Evolutionary conservation across 202 grass and related monocot genomes (phyloP).

Genomic region (Zoysia matrella): DNA sequence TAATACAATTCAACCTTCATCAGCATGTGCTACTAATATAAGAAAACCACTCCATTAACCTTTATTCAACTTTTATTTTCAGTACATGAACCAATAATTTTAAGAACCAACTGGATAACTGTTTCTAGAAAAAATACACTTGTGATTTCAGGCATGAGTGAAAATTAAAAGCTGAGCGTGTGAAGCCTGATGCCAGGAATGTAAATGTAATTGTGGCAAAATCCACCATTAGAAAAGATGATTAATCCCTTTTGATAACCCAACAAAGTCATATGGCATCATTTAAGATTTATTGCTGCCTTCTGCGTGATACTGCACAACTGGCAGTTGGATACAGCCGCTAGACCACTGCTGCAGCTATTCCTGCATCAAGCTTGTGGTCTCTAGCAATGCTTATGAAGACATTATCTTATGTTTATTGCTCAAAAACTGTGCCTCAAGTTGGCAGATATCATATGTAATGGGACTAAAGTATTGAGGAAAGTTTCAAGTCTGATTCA

Average conservation of each 20-base stretch:
- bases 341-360: not conserved
- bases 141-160: not conserved
- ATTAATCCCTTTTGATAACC: not conserved
- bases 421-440: not conserved
- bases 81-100: not conserved
- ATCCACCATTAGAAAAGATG: conserved; percentile 11
- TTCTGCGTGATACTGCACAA: not conserved
- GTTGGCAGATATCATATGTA: not conserved
- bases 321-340: not conserved
- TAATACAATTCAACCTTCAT: not conserved
- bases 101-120: not conserved
- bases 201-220: not conserved
- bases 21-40: not conserved
- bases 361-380: not conserved
- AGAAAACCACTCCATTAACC: not conserved
- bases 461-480: not conserved
- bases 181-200: not conserved
- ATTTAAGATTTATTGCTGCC: not conserved
- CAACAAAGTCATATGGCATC: not conserved
- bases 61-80: not conserved
- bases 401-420: conserved; percentile 11
- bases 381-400: not conserved
- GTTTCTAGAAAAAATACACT: not conserved
- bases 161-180: not conserved
- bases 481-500: conserved; percentile 9